Evolutionary conservation across 2,329 filamentous ascomycete genomes (phyloP).

Genomic region (Zasmidium cellare): DNA sequence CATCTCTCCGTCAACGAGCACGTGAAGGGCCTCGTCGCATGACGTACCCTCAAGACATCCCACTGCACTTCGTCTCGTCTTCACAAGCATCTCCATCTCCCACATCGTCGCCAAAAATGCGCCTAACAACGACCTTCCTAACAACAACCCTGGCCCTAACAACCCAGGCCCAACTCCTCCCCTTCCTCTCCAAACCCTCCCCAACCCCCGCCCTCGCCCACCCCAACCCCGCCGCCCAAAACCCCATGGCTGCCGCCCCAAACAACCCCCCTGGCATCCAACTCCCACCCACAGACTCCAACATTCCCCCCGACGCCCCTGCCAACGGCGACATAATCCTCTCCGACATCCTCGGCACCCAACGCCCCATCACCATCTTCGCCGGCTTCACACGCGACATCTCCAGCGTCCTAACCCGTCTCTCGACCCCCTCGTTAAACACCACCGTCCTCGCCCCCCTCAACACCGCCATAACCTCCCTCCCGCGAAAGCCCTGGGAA

Average conservation of each 20-base stretch:
- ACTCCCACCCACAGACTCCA: conserved; percentile 20
- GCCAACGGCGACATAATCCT: conserved; percentile 59
- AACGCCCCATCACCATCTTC: conserved; percentile 80
- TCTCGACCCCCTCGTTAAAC: conserved; percentile 67
- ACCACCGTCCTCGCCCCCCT: conserved; percentile 85
- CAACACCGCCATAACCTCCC: conserved; percentile 74
- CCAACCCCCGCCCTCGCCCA: not conserved
- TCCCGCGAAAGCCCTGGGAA: conserved; percentile 87
- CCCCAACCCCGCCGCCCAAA: not conserved
- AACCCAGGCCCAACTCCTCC: conserved; percentile 9
- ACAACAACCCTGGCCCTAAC: conserved; percentile 1
- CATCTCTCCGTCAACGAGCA: not conserved
- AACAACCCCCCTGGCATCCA: conserved; percentile 24
- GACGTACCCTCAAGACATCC: not conserved
- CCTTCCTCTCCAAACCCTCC: not conserved
- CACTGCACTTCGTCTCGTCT: not conserved
- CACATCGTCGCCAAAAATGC: conserved; percentile 1
- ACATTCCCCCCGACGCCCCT: conserved; percentile 7
- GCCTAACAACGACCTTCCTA: not conserved
- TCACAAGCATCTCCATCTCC: conserved; percentile 13
- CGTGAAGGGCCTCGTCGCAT: not conserved
- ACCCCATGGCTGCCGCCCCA: conserved; percentile 10
- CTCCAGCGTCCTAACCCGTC: conserved; percentile 64
- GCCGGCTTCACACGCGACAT: conserved; percentile 77
- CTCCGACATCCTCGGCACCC: conserved; percentile 79